These are phyloP conservation scores for Acanthamoeba castellanii DNA, from an alignment of 208 protist genomes.

Conservation along the genomic window DNA sequence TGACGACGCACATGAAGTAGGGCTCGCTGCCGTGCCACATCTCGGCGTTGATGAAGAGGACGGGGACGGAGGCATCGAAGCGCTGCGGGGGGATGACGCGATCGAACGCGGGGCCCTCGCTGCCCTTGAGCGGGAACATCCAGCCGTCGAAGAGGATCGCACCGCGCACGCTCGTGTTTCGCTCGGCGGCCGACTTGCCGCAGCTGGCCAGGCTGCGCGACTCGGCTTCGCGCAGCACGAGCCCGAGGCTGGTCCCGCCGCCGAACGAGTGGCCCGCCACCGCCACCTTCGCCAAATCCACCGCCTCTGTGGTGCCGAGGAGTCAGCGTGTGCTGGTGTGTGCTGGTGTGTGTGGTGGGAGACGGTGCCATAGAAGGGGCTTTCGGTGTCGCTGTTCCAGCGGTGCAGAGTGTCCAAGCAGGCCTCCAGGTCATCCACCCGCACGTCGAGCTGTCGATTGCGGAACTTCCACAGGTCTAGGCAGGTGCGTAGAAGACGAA, in stretches of 20 bases:
- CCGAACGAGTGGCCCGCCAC: slow-evolving; percentile 53
- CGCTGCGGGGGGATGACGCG: background rate
- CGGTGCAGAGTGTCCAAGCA: slow-evolving; percentile 7
- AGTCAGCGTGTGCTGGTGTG: too few species aligned
- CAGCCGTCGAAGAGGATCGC: slow-evolving; percentile 48
- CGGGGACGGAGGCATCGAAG: slow-evolving; percentile 11
- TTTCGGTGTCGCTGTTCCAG: background rate
- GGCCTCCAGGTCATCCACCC: slow-evolving; percentile 19
- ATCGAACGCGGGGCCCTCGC: slow-evolving; percentile 32
- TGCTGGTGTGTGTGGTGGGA: background rate
- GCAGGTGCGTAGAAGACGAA: too few species aligned
- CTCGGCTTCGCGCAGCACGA: slow-evolving; percentile 12
- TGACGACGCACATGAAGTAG: slow-evolving; percentile 39
- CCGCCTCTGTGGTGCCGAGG: background rate
- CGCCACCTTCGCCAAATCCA: background rate
- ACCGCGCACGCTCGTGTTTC: background rate
- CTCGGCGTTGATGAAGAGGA: slow-evolving; percentile 58
- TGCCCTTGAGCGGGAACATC: slow-evolving; percentile 49
- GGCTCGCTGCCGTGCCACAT: slow-evolving; percentile 1
- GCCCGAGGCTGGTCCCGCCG: slow-evolving; percentile 1
- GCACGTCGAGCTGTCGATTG: background rate
- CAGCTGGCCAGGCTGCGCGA: background rate
- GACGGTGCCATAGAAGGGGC: slow-evolving; percentile 5
- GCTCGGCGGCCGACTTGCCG: background rate
- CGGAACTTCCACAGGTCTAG: slow-evolving; percentile 56